These are phyloP conservation scores for Ramaria rubella DNA, from an alignment of 768 basidiomycete species.

Conservation along the genomic window DNA sequence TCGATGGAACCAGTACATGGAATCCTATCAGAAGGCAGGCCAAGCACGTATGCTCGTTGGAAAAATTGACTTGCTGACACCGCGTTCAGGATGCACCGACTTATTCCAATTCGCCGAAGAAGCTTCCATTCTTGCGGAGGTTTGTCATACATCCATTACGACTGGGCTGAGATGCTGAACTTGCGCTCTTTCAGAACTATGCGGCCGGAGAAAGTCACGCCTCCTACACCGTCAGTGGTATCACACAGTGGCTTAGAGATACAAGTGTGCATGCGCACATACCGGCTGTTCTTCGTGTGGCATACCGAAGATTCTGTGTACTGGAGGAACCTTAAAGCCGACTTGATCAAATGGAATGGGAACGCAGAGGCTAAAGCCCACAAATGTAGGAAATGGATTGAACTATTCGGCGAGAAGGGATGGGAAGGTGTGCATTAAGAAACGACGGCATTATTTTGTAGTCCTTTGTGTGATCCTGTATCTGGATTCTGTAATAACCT, in stretches of 20 bases:
- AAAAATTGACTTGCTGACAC: neutral
- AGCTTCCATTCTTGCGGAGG: conserved; percentile 63
- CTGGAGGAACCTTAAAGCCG: conserved; percentile 22
- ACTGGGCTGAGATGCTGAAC: conserved; percentile 1
- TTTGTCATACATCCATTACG: conserved; percentile 24
- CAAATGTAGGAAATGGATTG: neutral
- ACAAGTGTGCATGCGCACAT: conserved; percentile 77
- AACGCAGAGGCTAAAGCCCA: neutral
- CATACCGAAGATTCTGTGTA: conserved; percentile 59
- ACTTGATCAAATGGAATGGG: neutral
- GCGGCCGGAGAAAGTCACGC: conserved; percentile 27
- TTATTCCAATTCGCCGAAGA: conserved; percentile 44
- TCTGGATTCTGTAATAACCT: no score
- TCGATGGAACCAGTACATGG: conserved; percentile 75
- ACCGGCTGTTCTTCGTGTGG: conserved; percentile 74
- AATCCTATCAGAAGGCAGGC: conserved; percentile 51
- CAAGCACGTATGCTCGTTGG: neutral
- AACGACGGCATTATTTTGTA: no score
- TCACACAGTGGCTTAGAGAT: conserved; percentile 61
- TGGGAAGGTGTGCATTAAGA: no score
- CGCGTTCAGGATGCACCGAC: conserved; percentile 48
- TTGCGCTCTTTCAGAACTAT: conserved; percentile 29
- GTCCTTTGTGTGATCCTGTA: no score
- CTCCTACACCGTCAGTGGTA: conserved; percentile 26
- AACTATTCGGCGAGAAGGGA: neutral